Evolutionary conservation across 108 stramenopile genomes (phyloP), one percentile per base, ranked within the genome.

Genomic region (Conticribra guillardii): DNA sequence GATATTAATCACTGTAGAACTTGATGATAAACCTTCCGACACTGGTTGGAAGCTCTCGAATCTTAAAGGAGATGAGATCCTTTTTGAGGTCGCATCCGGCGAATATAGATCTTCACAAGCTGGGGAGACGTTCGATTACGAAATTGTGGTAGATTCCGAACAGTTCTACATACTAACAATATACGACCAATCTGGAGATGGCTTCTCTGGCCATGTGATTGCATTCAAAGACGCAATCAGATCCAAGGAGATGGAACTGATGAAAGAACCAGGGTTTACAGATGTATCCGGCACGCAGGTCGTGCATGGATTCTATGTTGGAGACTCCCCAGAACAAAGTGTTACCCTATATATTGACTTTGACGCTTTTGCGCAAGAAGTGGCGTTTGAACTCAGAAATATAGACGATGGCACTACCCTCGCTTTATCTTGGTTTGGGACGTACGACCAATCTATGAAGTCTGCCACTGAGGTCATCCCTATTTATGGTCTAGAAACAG

Each of bases 311-410:
- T 69, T 77, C 44, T 77, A 69, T 56, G 76, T 65, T 33, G 76
- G 76, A 31, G 54, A 55, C 3, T 32, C 32, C 16, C 76, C 76
- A 34, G 52, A 15, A 30, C 61, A 59, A 45, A 9, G 30, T 5
- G 26, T 77, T 16, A 77, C 68, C 3, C 34, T 77, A 26, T 56
- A 53, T 24, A 51, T 77, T 0, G 23, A 64, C 18, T 69, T 69
- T 64, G 68, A 76, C 50, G 37, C 44, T 5, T 62, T 37, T 54
- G 53, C 63, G 3, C 32, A 63, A 7, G 76, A 67, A 44, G 64
- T 77, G 37, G 68, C 76, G n/a, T 77, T 50, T 51, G 67, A 69
- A 31, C 22, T 77, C 2, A 77, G 31, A 48, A 64, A 64, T 54
- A 41, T 67, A 18, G 55, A 69, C 26, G 41, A 69, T 28, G 68